Evolutionary conservation across 169 alveolate genomes (phyloP).

Genomic region (Hepatocystis sp.): DNA sequence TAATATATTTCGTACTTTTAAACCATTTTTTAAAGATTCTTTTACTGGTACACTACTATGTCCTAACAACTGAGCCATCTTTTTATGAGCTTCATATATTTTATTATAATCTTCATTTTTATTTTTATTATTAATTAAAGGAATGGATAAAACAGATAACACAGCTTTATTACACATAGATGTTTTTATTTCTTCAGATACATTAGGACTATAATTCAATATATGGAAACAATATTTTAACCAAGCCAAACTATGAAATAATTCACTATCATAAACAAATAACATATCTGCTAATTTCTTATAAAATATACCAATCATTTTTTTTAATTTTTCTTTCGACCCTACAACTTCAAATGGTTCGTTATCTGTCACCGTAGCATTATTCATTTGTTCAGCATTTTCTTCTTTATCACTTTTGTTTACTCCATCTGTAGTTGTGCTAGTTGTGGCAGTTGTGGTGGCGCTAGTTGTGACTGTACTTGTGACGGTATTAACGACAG

Average conservation of each 20-base stretch:
- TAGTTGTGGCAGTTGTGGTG: too few relatives aligned
- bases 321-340: slow-evolving; percentile 86
- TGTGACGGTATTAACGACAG: too few relatives aligned
- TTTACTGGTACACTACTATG: slow-evolving; percentile 89
- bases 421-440: too few relatives aligned
- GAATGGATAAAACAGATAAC: slow-evolving; percentile 89
- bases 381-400: too few relatives aligned
- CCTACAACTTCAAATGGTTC: slow-evolving; percentile 73
- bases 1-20: slow-evolving; percentile 85
- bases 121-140: slow-evolving; percentile 74
- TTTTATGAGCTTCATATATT: slow-evolving; percentile 86
- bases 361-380: too few relatives aligned
- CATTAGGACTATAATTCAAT: slow-evolving; percentile 87
- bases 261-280: slow-evolving; percentile 93
- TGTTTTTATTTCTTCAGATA: slow-evolving; percentile 84
- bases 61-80: slow-evolving; percentile 89
- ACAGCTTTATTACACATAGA: slow-evolving; percentile 89
- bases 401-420: too few relatives aligned
- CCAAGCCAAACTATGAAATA: slow-evolving; percentile 95
- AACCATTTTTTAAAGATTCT: slow-evolving; percentile 86
- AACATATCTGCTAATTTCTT: slow-evolving; percentile 92
- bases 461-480: too few relatives aligned
- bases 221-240: slow-evolving; percentile 88
- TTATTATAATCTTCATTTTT: slow-evolving; percentile 78
- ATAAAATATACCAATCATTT: slow-evolving; percentile 93